Evolutionary conservation across 495 filamentous ascomycete genomes (phyloP).

Genomic region (Penicillium robsamsonii): DNA sequence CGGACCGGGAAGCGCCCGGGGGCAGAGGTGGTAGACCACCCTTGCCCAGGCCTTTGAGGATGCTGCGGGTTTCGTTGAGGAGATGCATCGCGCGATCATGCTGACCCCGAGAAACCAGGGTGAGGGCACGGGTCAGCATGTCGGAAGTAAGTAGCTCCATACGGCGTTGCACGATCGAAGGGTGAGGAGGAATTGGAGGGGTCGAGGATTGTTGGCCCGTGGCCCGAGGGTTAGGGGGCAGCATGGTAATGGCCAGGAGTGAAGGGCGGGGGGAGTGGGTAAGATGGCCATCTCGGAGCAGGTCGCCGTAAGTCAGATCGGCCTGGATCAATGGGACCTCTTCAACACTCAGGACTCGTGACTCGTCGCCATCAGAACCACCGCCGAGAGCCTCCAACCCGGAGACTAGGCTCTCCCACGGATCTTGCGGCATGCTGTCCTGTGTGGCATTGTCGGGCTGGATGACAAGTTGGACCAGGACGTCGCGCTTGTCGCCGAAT

Average conservation of each 20-base stretch:
- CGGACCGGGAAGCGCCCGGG: constrained; percentile 40
- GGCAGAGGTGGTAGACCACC: constrained; percentile 92
- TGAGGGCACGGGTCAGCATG: constrained; percentile 92
- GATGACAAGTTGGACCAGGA: constrained; percentile 93
- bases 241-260: constrained; percentile 96
- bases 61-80: constrained; percentile 87
- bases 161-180: constrained; percentile 89
- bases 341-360: constrained; percentile 80
- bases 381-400: constrained; percentile 95
- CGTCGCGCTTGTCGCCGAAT: constrained; percentile 97
- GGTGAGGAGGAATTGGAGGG: constrained; percentile 92
- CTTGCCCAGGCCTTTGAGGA: constrained; percentile 93
- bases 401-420: constrained; percentile 96
- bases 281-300: constrained; percentile 85
- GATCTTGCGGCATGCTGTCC: constrained; percentile 85
- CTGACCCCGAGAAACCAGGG: constrained; percentile 85
- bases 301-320: constrained; percentile 89
- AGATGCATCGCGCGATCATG: constrained; percentile 92
- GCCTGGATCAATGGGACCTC: constrained; percentile 96
- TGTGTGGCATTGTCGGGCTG: constrained; percentile 82
- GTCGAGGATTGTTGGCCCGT: constrained; percentile 62
- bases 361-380: constrained; percentile 81
- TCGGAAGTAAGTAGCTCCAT: constrained; percentile 99
- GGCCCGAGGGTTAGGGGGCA: constrained; percentile 66
- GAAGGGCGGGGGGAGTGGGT: constrained; percentile 87